Conservation (phyloP, 2,329 filamentous ascomycete species). For the Neoscytalidium dimidiatum region DNA sequence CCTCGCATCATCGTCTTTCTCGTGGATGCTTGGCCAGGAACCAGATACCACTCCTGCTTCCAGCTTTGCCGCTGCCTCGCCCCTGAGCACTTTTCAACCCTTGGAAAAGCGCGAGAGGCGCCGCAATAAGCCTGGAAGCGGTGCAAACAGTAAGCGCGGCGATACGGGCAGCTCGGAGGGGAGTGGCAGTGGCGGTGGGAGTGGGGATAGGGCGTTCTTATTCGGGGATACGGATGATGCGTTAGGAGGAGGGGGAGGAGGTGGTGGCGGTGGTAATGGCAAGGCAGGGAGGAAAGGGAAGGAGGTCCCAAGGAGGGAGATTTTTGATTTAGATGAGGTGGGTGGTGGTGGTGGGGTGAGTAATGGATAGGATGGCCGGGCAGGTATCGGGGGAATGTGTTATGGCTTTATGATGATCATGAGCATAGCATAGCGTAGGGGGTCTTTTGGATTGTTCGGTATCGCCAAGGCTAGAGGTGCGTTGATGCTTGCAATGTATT, state of each 20-base stretch:
- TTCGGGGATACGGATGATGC: conserved; percentile 44
- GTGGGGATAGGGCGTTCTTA: conserved; percentile 30
- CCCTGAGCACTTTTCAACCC: conserved; percentile 4
- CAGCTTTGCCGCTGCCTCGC: conserved; percentile 31
- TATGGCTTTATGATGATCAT: neutral
- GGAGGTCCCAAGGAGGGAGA: conserved; percentile 36
- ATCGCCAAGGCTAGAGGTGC: neutral
- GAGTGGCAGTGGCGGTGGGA: neutral
- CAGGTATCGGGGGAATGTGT: neutral
- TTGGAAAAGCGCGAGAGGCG: conserved; percentile 12
- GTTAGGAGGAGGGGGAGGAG: conserved; percentile 21
- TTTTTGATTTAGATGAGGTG: conserved; percentile 37
- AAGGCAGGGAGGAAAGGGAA: conserved; percentile 23
- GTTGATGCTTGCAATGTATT: neutral
- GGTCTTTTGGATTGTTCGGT: neutral
- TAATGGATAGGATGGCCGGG: neutral
- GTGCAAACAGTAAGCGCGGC: neutral
- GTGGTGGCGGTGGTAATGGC: conserved; percentile 23
- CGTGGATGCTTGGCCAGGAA: conserved; percentile 67
- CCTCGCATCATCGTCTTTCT: conserved; percentile 73
- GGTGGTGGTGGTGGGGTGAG: neutral
- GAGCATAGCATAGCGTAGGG: conserved; percentile 15
- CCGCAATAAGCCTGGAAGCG: conserved; percentile 12
- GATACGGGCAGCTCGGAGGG: neutral
- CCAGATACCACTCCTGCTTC: conserved; percentile 18